Evolutionary conservation across 768 basidiomycete genomes (phyloP), one percentile per base, ranked within the genome.

Genomic region (Boletus huronensis): DNA sequence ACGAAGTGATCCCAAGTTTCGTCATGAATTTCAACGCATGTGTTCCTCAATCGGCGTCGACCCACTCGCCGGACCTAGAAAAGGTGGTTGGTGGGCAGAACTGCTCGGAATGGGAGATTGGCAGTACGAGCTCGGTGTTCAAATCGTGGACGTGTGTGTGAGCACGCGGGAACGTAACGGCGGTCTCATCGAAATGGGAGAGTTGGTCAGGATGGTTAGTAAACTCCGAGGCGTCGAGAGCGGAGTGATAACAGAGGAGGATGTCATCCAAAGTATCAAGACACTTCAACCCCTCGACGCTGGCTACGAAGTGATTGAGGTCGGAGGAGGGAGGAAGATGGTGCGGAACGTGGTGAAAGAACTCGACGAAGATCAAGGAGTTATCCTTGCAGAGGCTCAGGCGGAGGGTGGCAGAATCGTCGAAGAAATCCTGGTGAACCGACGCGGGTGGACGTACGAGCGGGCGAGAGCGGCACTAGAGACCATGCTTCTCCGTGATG

Each of bases 11-110:
- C 93, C 96, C 2, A 79, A 81, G 3, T 95, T 99, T 69, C 81
- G 97, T 5, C 88, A 88, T 77, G 88, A 84, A 19, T 98, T 98
- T 72, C 91, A 94, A 60, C 88, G 91, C 54, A 97, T 99, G 93
- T 99, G 97, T 68, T 82, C 88, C 2, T 85, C 88, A 16, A 90
- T 99, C 52, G 93, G 93, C 31, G 93, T 99, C 23, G 97, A 98
- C 69, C 95, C 96, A 2, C 82, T 98, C 21, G 88, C 90, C 2
- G 93, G 92, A 0, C 88, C 90, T 1, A 75, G 87, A 39, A 84
- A 84, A 63, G 90, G 90, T 35, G 92, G 93, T 2, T 90, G 91
- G 84, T 97, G 93, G 92, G 86, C 88, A 3, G 93, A 95, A 67
- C 75, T 93, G 64, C 80, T 94, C 34, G 87, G 87, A 8, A 72